Conservation (phyloP, 495 filamentous ascomycete genomes). For the Amniculicola lignicola region DNA sequence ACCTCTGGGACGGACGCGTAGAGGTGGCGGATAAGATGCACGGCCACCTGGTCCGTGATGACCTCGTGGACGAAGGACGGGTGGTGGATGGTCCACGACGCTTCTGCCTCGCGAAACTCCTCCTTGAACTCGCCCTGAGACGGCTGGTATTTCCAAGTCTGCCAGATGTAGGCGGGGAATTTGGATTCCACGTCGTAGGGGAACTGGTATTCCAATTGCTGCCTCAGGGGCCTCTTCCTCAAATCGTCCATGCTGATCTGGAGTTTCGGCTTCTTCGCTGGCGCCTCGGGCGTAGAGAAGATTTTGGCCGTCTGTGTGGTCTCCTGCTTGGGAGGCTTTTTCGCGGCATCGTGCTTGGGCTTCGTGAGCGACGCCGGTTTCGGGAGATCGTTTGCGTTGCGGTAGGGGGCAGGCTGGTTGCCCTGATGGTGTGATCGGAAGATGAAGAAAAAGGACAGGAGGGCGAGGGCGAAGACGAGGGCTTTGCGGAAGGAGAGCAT, state of each 20-base stretch:
- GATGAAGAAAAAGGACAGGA: conserved; percentile 69
- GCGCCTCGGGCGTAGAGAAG: conserved; percentile 26
- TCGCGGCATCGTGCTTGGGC: conserved; percentile 15
- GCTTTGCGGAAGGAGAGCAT: conserved; percentile 69
- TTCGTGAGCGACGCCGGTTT: conserved; percentile 33
- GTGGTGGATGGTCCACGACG: conserved; percentile 86
- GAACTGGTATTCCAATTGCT: conserved; percentile 88
- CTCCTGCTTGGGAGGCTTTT: conserved; percentile 27
- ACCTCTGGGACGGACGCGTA: conserved; percentile 88
- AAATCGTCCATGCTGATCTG: conserved; percentile 42
- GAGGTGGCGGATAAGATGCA: conserved; percentile 75
- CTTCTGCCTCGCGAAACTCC: conserved; percentile 73
- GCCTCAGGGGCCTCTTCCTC: conserved; percentile 56
- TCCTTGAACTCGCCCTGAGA: conserved; percentile 73
- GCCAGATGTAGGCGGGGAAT: conserved; percentile 98
- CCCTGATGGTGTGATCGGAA: conserved; percentile 59
- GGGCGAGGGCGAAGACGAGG: conserved; percentile 61
- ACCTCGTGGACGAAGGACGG: conserved; percentile 94
- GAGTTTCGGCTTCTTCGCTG: conserved; percentile 46
- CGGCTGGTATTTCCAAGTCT: conserved; percentile 95
- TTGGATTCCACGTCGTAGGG: conserved; percentile 82
- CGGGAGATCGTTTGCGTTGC: conserved; percentile 35
- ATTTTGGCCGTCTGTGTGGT: conserved; percentile 11
- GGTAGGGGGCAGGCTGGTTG: conserved; percentile 19
- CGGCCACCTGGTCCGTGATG: conserved; percentile 82